Evolutionary conservation across 345 rosid species (phyloP), one percentile per base, ranked within the genome.

Genomic region (Sisymbrium irio): DNA sequence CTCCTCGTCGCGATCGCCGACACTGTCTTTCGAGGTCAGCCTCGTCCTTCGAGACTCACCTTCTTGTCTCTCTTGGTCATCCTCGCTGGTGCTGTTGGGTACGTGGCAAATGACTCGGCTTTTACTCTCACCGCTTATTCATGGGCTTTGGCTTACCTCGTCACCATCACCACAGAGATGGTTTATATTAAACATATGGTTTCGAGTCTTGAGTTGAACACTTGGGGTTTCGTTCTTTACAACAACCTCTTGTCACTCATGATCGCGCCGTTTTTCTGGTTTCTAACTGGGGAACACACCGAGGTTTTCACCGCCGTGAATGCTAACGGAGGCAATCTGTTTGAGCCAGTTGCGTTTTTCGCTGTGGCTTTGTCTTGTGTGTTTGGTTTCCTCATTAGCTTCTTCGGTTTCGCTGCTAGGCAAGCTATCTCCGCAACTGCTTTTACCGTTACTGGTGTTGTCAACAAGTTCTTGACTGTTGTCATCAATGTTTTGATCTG

Each of bases 101-200:
- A 94, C 71, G 98, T 91, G 6, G 96, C 93, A 8, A 94, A 88
- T 40, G 98, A 94, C 77, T 94, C 97, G 1, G 96, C 79, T 37
- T 92, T 92, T 65, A 85, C 86, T 51, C 75, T 95, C 63, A 90
- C 97, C 4, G 99, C 99, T 0, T 95, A 95, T 77, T 86, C 96
- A 0, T 95, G 99, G 99, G 99, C 98, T 0, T 62, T 95, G 7
- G 97, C 99, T 9, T 95, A 95, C 80, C 72, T 95, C 65, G 87
- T 90, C 32, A 92, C 97, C 1, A 95, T 95, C 51, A 90, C 96
- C 1, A 86, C 97, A 4, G 99, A 95, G 80, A 95, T 95, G 99
- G 97, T 95, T 71, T 95, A 92, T 55, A 92, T 95, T 71, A 95
- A 95, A 74, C 99, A 95, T 78, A 95, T 92, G 85, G 98, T 95